phyloP scores from a whole-genome alignment of 345 rosid species.

The Microcos paniculata region DNA sequence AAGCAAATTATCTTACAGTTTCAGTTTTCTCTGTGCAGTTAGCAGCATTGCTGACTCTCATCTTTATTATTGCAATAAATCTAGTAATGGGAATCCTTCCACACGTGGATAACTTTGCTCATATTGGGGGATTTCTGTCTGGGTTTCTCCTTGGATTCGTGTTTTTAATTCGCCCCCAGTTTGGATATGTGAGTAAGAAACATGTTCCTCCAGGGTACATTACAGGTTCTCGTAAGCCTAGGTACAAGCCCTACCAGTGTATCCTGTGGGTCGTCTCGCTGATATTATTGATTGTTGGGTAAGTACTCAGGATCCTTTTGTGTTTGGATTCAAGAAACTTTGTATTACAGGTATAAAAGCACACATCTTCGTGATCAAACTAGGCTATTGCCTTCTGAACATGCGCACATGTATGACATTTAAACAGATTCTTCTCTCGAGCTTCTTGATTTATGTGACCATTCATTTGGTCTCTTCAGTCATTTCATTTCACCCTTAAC shows the following conservation, averaged over 20 bases:
- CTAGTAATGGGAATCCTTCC: slow-evolving; percentile 87
- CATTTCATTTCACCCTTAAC: background rate
- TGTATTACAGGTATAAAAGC: background rate
- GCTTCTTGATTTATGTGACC: background rate
- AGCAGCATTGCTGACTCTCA: slow-evolving; percentile 81
- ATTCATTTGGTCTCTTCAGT: background rate
- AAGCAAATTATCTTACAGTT: slow-evolving; percentile 21
- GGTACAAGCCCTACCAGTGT: slow-evolving; percentile 78
- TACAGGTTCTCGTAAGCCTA: slow-evolving; percentile 46
- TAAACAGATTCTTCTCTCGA: background rate
- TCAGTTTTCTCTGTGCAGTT: slow-evolving; percentile 49
- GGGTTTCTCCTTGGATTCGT: slow-evolving; percentile 98
- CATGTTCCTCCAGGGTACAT: slow-evolving; percentile 49
- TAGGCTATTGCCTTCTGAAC: background rate
- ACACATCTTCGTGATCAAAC: background rate
- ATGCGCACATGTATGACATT: too few species aligned
- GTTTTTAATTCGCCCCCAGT: slow-evolving; percentile 83
- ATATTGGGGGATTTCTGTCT: slow-evolving; percentile 84
- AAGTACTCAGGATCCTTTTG: slow-evolving; percentile 24
- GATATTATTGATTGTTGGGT: slow-evolving; percentile 58
- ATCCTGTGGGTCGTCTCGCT: slow-evolving; percentile 56
- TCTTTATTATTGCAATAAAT: slow-evolving; percentile 68
- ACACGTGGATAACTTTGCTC: slow-evolving; percentile 97
- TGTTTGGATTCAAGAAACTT: background rate
- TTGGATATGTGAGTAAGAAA: slow-evolving; percentile 64